These are phyloP conservation scores for Salix arbutifolia DNA, from an alignment of 345 rosid genomes.

Conservation along the genomic window DNA sequence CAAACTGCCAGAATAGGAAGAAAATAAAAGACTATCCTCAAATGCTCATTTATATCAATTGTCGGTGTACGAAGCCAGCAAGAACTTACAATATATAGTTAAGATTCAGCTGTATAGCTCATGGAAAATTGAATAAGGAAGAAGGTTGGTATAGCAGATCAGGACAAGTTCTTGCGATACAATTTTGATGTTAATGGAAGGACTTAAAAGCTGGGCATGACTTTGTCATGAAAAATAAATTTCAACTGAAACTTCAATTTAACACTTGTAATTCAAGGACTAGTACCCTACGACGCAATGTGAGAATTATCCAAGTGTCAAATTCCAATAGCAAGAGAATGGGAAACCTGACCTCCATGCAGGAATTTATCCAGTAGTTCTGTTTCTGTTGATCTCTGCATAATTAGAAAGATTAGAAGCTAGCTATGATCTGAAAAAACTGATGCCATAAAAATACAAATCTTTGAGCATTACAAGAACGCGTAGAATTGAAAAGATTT, in stretches of 20 bases:
- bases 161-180: background rate
- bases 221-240: background rate
- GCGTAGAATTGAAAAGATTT: background rate
- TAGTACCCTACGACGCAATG: background rate
- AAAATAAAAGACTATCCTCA: no score
- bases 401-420: background rate
- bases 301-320: background rate
- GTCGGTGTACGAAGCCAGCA: no score
- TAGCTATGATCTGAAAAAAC: conserved; percentile 1
- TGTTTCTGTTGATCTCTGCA: conserved; percentile 87
- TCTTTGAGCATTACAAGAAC: background rate
- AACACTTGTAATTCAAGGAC: background rate
- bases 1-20: background rate
- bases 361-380: conserved; percentile 84
- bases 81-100: no score
- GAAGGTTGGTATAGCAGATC: no score
- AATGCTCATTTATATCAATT: no score
- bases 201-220: conserved; percentile 2
- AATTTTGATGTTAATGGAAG: background rate
- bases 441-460: background rate
- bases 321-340: background rate
- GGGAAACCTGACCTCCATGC: conserved; percentile 59
- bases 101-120: no score
- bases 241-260: background rate
- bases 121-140: no score